A percentile compares a stretch with the other conserved stretches of the same genome.
Conservation (phyloP, 768 basidiomycete species). For the Collybia mongolica region DNA sequence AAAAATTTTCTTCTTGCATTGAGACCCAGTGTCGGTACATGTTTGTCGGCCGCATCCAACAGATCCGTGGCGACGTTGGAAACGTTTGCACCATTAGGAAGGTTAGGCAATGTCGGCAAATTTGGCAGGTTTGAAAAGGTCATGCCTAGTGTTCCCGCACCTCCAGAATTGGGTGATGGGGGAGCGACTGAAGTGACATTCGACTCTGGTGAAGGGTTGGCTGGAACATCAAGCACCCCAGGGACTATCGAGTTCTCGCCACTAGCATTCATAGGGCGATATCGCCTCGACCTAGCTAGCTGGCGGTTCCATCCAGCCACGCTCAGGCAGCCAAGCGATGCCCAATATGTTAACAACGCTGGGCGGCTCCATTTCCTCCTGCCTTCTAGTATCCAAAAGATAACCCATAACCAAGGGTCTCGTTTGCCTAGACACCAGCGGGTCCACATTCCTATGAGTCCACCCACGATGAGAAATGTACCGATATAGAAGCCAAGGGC, state of each 20-base stretch:
- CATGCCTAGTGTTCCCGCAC: slow-evolving; percentile 29
- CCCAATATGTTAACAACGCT: slow-evolving; percentile 85
- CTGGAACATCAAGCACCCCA: slow-evolving; percentile 17
- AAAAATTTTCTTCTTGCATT: slow-evolving; percentile 97
- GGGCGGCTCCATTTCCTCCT: slow-evolving; percentile 76
- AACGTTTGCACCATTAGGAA: slow-evolving; percentile 49
- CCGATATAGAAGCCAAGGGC: slow-evolving; percentile 86
- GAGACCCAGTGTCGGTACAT: slow-evolving; percentile 83
- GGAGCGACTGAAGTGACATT: slow-evolving; percentile 1
- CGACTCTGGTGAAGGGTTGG: not conserved
- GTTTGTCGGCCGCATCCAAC: slow-evolving; percentile 86
- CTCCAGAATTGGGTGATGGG: slow-evolving; percentile 6
- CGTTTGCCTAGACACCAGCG: slow-evolving; percentile 78
- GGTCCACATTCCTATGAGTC: slow-evolving; percentile 91
- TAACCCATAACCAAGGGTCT: slow-evolving; percentile 85
- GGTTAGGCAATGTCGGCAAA: slow-evolving; percentile 46
- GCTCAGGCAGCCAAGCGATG: slow-evolving; percentile 70
- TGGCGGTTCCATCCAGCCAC: slow-evolving; percentile 96
- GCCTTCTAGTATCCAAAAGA: slow-evolving; percentile 79
- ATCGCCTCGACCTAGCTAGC: slow-evolving; percentile 72
- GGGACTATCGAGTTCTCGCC: slow-evolving; percentile 33
- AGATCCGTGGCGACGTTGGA: slow-evolving; percentile 62
- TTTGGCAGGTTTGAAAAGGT: slow-evolving; percentile 40
- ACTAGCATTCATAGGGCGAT: slow-evolving; percentile 47
- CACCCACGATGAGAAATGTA: slow-evolving; percentile 71